These are phyloP conservation scores for Mycena albidolilacea DNA, from an alignment of 768 basidiomycete species.

Conservation along the genomic window DNA sequence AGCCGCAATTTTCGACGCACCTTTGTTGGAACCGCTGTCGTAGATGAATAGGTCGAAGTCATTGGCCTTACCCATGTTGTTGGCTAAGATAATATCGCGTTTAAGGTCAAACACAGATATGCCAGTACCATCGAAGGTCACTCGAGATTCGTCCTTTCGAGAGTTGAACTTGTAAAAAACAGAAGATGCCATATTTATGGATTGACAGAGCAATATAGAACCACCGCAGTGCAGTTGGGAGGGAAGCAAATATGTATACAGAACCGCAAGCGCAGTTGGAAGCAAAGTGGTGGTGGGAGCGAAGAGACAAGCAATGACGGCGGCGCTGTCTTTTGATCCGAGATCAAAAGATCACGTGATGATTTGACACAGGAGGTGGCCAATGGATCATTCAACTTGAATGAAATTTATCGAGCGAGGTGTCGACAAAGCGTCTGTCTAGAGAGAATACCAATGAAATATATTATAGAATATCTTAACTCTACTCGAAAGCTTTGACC, in stretches of 20 bases:
- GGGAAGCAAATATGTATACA: background rate
- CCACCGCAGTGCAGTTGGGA: slow-evolving; percentile 11
- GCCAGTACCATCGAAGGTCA: slow-evolving; percentile 98
- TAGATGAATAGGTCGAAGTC: slow-evolving; percentile 96
- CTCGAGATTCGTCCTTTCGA: slow-evolving; percentile 92
- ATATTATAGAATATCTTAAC: background rate
- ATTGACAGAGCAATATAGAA: slow-evolving; percentile 50
- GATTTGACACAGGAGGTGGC: background rate
- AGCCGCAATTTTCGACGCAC: slow-evolving; percentile 56
- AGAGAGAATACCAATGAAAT: too few relatives aligned
- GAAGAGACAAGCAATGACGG: background rate
- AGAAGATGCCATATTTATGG: slow-evolving; percentile 86
- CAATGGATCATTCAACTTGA: too few relatives aligned
- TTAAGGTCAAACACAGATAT: slow-evolving; percentile 99
- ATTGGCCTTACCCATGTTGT: slow-evolving; percentile 95
- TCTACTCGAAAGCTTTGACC: slow-evolving; percentile 41
- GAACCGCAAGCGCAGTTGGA: too few relatives aligned
- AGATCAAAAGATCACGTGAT: background rate
- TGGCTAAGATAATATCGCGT: slow-evolving; percentile 97
- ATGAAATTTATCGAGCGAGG: too few relatives aligned
- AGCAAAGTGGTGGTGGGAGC: slow-evolving; percentile 10
- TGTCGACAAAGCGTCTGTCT: too few relatives aligned
- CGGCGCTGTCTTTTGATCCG: background rate
- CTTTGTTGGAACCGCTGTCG: slow-evolving; percentile 91
- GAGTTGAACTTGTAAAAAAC: slow-evolving; percentile 99